Percentiles rank a stretch among this genome's conserved stretches.
These are phyloP conservation scores for Quercus lobata DNA, from an alignment of 331 rosid species.

Conservation along the genomic window DNA sequence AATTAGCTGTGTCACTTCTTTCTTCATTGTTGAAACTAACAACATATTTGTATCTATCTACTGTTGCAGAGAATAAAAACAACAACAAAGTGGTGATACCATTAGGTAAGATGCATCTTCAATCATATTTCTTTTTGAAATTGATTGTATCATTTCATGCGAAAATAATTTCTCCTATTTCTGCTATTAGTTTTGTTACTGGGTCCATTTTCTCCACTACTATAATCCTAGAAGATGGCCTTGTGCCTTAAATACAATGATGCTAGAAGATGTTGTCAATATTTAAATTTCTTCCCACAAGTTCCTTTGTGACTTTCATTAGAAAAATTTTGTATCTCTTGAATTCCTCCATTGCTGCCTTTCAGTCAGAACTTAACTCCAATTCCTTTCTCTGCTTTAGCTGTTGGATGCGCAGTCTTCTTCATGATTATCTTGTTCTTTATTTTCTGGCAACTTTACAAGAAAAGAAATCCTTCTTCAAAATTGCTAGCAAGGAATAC, in stretches of 20 bases:
- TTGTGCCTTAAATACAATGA: background rate
- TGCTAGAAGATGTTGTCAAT: background rate
- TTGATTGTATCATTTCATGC: too few relatives aligned
- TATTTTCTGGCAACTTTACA: background rate
- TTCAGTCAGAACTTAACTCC: background rate
- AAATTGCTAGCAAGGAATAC: conserved; percentile 26
- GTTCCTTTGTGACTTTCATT: background rate
- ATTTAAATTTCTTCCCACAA: background rate
- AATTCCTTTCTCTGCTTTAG: conserved; percentile 26
- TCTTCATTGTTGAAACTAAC: too few relatives aligned
- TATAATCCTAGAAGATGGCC: background rate
- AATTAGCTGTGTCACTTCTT: too few relatives aligned
- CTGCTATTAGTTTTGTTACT: too few relatives aligned
- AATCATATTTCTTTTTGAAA: too few relatives aligned
- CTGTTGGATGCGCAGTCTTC: conserved; percentile 24
- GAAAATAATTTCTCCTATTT: too few relatives aligned
- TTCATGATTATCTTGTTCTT: conserved; percentile 6
- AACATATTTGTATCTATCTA: too few relatives aligned
- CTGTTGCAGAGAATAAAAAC: too few relatives aligned
- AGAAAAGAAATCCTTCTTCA: conserved; percentile 13
- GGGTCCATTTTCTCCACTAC: too few relatives aligned
- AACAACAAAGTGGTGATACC: too few relatives aligned
- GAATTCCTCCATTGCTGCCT: background rate
- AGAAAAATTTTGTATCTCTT: background rate
- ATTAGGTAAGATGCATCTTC: too few relatives aligned